Evolutionary conservation across 768 basidiomycete genomes (phyloP).

Genomic region (Trametes villosa): DNA sequence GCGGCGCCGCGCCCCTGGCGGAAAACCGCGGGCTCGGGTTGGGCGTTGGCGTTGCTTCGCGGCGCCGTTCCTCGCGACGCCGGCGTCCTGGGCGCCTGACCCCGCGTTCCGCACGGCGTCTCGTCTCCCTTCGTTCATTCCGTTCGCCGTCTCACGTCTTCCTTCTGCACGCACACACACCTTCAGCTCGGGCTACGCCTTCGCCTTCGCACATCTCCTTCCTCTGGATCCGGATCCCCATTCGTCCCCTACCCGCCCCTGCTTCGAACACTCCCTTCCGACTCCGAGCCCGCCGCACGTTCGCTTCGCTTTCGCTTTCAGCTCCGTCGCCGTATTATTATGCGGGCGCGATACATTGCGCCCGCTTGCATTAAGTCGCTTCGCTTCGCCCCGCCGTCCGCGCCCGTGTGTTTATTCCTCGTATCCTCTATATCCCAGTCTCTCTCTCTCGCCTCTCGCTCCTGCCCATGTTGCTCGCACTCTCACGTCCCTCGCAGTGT

Average conservation of each 20-base stretch:
- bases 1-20: not conserved
- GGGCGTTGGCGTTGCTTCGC: no score
- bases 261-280: not conserved
- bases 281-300: not conserved
- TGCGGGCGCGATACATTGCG: slow-evolving; percentile 2
- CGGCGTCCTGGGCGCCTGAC: no score
- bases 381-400: not conserved
- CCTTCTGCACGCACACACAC: no score
- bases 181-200: no score
- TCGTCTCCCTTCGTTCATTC: no score
- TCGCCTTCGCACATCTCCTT: no score
- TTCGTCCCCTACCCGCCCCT: no score
- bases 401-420: not conserved
- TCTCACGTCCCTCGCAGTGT: not conserved
- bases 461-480: slow-evolving; percentile 7
- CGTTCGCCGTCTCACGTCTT: no score
- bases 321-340: slow-evolving; percentile 15
- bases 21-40: no score
- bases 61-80: no score
- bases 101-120: no score
- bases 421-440: not conserved
- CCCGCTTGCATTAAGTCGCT: slow-evolving; percentile 13
- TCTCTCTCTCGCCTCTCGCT: not conserved
- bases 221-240: no score
- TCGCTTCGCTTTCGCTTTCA: not conserved